Evolutionary conservation across 2,329 filamentous ascomycete species (phyloP), one percentile per base, ranked within the genome.

Genomic region (Arthrobotrys musiformis): DNA sequence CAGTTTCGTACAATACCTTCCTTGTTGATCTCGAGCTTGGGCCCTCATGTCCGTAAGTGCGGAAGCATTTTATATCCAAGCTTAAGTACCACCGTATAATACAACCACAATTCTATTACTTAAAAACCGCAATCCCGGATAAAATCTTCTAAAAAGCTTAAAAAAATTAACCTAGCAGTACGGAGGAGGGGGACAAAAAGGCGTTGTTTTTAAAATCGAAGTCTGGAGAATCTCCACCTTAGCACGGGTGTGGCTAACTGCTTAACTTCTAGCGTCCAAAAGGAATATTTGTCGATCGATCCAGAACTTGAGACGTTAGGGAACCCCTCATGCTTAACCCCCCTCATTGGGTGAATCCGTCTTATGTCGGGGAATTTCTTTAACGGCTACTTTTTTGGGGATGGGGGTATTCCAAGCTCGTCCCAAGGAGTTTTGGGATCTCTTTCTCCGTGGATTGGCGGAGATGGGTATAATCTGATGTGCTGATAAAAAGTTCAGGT

Each of bases 271-370:
- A n/a, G n/a, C n/a, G n/a, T n/a, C n/a, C n/a, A n/a, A n/a, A n/a
- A n/a, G n/a, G n/a, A n/a, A n/a, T n/a, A n/a, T n/a, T n/a, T 11
- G 22, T 54, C 28, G 50, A 35, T 37, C 50, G 50, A 56, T 56
- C 33, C 19, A 40, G 54, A 40, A 40, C 54, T 40, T 58, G 54
- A 58, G 54, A 58, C 54, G 54, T 58, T 33, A 58, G 17, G 40
- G 40, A 33, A 26, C 33, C 54, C 30, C 30, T 11, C 30, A n/a
- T n/a, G n/a, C n/a, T 2, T n/a, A 19, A 17, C n/a, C 7, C 15
- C 40, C 37, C 6, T 4, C 1, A 2, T 17, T 9, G 2, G 9
- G 22, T 26, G 26, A 33, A 33, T 4, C 19, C 54, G 33, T 33
- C 17, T 19, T 40, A 17, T 58, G 6, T 56, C 50, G 50, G 50